Conservation (phyloP, 495 filamentous ascomycete species). For the Penicillium lividum region DNA sequence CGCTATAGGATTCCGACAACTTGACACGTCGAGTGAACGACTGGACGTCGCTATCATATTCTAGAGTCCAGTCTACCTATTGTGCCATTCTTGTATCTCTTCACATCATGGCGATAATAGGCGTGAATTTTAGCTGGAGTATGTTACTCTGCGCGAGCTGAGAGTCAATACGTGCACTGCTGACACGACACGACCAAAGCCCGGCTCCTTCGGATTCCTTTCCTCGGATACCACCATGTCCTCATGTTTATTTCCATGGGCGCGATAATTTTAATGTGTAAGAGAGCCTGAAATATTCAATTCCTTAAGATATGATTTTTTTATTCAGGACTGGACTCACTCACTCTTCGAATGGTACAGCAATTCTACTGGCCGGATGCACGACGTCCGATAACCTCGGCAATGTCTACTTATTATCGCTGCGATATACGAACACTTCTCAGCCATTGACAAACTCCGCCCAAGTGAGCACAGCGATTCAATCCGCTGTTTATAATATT, state of each 20-base stretch:
- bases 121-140: not conserved
- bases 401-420: conserved; percentile 19
- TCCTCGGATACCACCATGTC: conserved; percentile 13
- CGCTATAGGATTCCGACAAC: not conserved
- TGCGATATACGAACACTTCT: conserved; percentile 10
- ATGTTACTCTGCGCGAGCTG: not conserved
- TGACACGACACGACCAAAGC: not conserved
- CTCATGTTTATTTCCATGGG: conserved; percentile 14
- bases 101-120: not conserved
- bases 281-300: not conserved
- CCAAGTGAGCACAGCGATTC: conserved; percentile 11
- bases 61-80: too few relatives aligned
- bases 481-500: conserved; percentile 9
- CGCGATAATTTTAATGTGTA: conserved; percentile 16
- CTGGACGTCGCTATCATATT: too few relatives aligned
- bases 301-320: not conserved
- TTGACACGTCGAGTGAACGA: too few relatives aligned
- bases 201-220: not conserved
- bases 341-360: not conserved
- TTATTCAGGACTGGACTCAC: not conserved
- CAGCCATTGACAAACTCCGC: not conserved
- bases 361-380: conserved; percentile 17
- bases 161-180: not conserved
- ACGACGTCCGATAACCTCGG: conserved; percentile 13
- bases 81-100: not conserved